phyloP scores from a whole-genome alignment of 2,329 filamentous ascomycete genomes.

The Bipolaris bicolor region DNA sequence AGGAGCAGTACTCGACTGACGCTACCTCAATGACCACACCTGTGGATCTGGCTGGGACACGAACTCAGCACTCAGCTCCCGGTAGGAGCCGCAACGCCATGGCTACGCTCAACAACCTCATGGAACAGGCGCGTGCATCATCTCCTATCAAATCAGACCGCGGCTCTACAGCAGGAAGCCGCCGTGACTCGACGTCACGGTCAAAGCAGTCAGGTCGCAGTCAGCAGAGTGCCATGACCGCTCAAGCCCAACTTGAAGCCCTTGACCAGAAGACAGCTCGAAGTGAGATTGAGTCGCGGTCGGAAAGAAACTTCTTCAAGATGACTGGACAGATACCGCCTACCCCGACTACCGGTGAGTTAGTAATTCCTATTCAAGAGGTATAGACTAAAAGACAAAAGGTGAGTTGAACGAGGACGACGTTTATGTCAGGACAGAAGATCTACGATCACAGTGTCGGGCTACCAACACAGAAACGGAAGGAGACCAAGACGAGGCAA shows the following conservation, averaged over 20 bases:
- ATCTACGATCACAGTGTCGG: slow-evolving; percentile 29
- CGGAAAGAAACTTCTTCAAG: slow-evolving; percentile 45
- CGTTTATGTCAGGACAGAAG: slow-evolving; percentile 27
- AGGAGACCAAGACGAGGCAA: slow-evolving; percentile 15
- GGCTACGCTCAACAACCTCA: slow-evolving; percentile 33
- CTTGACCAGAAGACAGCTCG: slow-evolving; percentile 46
- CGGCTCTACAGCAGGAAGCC: slow-evolving; percentile 21
- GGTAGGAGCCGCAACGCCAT: slow-evolving; percentile 25
- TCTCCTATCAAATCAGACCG: slow-evolving; percentile 33
- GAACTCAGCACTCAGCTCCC: slow-evolving; percentile 23
- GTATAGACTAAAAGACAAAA: slow-evolving; percentile 1
- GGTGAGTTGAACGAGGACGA: slow-evolving; percentile 16
- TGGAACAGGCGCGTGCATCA: slow-evolving; percentile 26
- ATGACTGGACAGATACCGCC: slow-evolving; percentile 41
- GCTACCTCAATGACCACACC: slow-evolving; percentile 23
- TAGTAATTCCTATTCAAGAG: not conserved
- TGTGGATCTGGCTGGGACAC: slow-evolving; percentile 14
- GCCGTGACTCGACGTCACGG: slow-evolving; percentile 26
- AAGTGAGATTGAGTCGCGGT: slow-evolving; percentile 49
- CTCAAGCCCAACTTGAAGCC: slow-evolving; percentile 22
- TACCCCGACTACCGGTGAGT: slow-evolving; percentile 29
- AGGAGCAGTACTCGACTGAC: slow-evolving; percentile 7
- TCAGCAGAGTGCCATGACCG: slow-evolving; percentile 19
- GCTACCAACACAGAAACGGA: slow-evolving; percentile 20
- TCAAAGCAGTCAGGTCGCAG: slow-evolving; percentile 34